A percentile compares a stretch with the other conserved stretches of the same genome.
Evolutionary conservation across 345 rosid genomes (phyloP).

Genomic region (Microcos paniculata): DNA sequence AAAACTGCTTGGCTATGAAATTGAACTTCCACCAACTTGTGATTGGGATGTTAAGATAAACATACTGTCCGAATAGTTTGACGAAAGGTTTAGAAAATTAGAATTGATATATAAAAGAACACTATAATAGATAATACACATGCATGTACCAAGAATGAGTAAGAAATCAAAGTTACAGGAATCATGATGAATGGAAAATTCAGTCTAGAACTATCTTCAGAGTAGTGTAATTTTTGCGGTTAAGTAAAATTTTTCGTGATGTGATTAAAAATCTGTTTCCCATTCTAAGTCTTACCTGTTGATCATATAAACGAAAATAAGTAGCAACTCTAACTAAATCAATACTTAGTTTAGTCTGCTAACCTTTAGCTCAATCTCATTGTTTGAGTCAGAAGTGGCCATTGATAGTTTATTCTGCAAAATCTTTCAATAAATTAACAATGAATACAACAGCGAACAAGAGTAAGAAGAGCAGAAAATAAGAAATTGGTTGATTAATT

Average conservation of each 20-base stretch:
- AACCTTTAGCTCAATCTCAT: constrained; percentile 41
- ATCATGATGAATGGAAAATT: background rate
- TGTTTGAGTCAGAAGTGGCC: constrained; percentile 41
- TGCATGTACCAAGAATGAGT: background rate
- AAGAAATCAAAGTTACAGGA: background rate
- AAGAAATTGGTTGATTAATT: background rate
- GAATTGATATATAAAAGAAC: background rate
- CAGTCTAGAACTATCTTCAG: background rate
- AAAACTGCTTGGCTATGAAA: background rate
- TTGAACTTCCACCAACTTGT: background rate
- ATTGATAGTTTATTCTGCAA: constrained; percentile 40
- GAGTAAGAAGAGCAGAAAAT: background rate
- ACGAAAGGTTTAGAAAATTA: too few relatives aligned
- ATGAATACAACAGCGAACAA: background rate
- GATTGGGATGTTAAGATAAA: background rate
- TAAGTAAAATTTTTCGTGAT: background rate
- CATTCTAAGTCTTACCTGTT: background rate
- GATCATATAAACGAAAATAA: background rate
- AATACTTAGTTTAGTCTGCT: background rate
- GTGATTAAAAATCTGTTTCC: background rate
- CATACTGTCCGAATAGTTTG: background rate
- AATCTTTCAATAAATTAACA: background rate
- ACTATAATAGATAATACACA: background rate
- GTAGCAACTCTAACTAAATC: background rate
- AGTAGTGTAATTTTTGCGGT: background rate